These are phyloP conservation scores for Osmanthus fragrans DNA, from an alignment of 257 asterid species.

Conservation along the genomic window DNA sequence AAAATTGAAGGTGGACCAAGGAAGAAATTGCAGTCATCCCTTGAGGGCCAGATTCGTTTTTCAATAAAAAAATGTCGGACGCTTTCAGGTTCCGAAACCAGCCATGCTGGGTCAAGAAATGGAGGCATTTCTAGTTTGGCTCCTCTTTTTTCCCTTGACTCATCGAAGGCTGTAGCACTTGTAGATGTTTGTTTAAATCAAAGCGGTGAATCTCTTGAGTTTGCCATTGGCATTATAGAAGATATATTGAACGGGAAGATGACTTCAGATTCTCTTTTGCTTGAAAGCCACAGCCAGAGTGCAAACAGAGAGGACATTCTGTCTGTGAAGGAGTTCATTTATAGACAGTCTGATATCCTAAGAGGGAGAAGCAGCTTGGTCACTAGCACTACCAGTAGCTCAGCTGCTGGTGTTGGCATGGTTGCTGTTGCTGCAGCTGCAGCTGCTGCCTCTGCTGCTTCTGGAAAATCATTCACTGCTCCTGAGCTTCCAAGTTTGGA, in stretches of 20 bases:
- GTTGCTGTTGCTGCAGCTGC: slow-evolving; percentile 95
- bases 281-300: slow-evolving; percentile 65
- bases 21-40: slow-evolving; percentile 90
- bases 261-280: slow-evolving; percentile 87
- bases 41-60: slow-evolving; percentile 96
- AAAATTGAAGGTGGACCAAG: slow-evolving; percentile 69
- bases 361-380: slow-evolving; percentile 76
- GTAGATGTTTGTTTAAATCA: slow-evolving; percentile 57
- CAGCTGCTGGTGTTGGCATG: slow-evolving; percentile 81
- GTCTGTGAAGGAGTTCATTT: slow-evolving; percentile 81
- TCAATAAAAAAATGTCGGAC: slow-evolving; percentile 83
- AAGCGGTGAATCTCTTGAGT: slow-evolving; percentile 85
- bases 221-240: slow-evolving; percentile 73
- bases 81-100: slow-evolving; percentile 72
- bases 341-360: slow-evolving; percentile 69
- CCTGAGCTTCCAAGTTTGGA: slow-evolving; percentile 88
- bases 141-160: slow-evolving; percentile 81
- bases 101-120: slow-evolving; percentile 60
- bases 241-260: slow-evolving; percentile 77
- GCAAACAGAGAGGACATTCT: slow-evolving; percentile 68
- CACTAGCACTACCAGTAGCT: slow-evolving; percentile 50
- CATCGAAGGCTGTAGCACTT: slow-evolving; percentile 81
- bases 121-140: slow-evolving; percentile 50
- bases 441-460: slow-evolving; percentile 83
- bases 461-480: slow-evolving; percentile 49